Base-by-base conservation (phyloP, 1,284 basidiomycete genomes). In the Cutaneotrichosporon daszewskae region DNA sequence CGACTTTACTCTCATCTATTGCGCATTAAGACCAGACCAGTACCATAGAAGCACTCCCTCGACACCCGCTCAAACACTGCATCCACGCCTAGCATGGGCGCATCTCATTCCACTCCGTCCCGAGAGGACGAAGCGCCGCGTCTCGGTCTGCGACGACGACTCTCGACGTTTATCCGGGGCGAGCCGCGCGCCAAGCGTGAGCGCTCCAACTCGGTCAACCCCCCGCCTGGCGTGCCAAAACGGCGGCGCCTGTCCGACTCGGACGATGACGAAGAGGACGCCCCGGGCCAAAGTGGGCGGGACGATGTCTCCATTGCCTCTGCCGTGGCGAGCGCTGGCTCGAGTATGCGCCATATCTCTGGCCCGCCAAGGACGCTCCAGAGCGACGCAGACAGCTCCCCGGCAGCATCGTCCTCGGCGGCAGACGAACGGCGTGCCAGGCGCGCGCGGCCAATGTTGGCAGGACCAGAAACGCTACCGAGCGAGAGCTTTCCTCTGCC, bases 361-460 rank as follows among this genome's bases (percentile, higher is more conserved):
- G 13, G 28, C 28, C 6, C 8, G 28, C 28, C 28, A 16, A 31
- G 14, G 6, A 6, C 14, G 8, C 14, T 6, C 9, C 28, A 14
- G 13, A 31, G 28, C 37, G 16, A 28, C 24, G 12, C 36, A 27
- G 18, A 28, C 33, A 19, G 17, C 45, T 19, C 27, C 31, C 26
- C 36, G 36, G 16, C 20, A 17, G 35, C 36, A 34, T 24, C 37
- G 16, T 50, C 29, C 24, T 51, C 40, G 4, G 51, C 29, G 13
- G 53, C 50, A 1, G 64, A 66, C 40, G 59, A 61, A 17, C 40
- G 63, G 5, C 37, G 56, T 17, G 49, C 54, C 32, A 62, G 64
- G 22, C 49, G 63, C 12, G 38, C 60, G 2, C 53, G 57, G 26
- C 47, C 62, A 14, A 22, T 66, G 18, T 43, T 61, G 27, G 54